Percentiles rank a stretch among this genome's conserved stretches.
These are phyloP conservation scores for Yarrowia osloensis DNA, from an alignment of 805 yeast species.

Conservation along the genomic window DNA sequence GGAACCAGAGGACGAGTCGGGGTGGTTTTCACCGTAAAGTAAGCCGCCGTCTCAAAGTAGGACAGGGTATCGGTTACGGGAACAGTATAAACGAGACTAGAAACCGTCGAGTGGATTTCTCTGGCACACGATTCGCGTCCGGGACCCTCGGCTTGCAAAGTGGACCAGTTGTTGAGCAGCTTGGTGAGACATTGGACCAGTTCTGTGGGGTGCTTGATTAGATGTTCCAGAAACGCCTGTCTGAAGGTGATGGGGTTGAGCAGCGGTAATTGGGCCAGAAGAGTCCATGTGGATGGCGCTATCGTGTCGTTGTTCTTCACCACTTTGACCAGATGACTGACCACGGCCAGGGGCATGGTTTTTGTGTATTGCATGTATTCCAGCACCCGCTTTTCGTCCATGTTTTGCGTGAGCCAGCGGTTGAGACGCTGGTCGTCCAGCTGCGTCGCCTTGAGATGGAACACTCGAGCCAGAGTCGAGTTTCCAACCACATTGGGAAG, in stretches of 20 bases:
- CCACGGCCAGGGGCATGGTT: neutral
- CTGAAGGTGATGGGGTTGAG: neutral
- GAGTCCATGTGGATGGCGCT: neutral
- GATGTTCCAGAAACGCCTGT: neutral
- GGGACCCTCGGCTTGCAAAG: neutral
- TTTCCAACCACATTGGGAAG: neutral
- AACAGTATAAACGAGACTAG: neutral
- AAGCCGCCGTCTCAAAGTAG: neutral
- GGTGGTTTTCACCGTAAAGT: neutral
- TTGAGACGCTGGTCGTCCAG: constrained; percentile 11
- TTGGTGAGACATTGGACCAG: neutral
- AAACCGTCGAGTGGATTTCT: neutral
- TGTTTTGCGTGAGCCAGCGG: constrained; percentile 1
- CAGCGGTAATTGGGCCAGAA: neutral
- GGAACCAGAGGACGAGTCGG: neutral
- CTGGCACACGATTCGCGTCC: neutral
- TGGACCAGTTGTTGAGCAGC: neutral
- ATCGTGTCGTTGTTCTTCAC: neutral
- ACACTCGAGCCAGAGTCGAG: neutral
- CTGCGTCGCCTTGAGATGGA: neutral
- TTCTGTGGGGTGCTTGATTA: neutral
- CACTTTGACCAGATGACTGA: neutral
- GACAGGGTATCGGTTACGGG: neutral
- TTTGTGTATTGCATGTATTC: constrained; percentile 4
- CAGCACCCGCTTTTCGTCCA: constrained; percentile 1